Conservation (phyloP, 108 stramenopile genomes). For the Thalassiosira profunda region DNA sequence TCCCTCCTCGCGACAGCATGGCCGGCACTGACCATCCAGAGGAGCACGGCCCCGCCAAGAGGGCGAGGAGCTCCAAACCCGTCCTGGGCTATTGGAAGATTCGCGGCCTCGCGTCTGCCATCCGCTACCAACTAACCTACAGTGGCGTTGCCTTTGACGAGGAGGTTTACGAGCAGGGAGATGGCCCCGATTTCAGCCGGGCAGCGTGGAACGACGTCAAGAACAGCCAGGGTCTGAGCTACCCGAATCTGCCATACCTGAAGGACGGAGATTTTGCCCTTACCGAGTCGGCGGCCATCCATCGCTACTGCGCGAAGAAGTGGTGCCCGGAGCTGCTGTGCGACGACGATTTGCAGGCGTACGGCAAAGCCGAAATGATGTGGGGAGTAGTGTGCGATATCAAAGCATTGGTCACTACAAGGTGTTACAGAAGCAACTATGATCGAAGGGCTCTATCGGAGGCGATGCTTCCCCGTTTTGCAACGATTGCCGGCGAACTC, state of each 20-base stretch:
- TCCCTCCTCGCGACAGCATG: too few species aligned
- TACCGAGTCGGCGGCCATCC: conserved; percentile 12
- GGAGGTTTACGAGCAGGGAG: conserved; percentile 19
- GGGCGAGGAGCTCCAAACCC: too few species aligned
- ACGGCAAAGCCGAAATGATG: conserved; percentile 17
- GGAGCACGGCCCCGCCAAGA: too few species aligned
- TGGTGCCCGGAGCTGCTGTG: conserved; percentile 24
- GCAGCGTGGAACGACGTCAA: conserved; percentile 18
- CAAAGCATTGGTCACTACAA: conserved; percentile 3
- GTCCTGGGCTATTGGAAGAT: conserved; percentile 24
- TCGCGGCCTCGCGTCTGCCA: conserved; percentile 5
- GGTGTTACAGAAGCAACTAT: conserved; percentile 10
- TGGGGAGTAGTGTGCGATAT: conserved; percentile 9
- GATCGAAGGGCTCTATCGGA: neutral
- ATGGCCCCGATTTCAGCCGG: conserved; percentile 8
- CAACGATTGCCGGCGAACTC: neutral
- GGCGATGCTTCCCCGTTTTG: neutral
- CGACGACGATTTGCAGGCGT: conserved; percentile 6
- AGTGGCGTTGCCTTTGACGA: conserved; percentile 1
- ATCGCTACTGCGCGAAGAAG: conserved; percentile 21
- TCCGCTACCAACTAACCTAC: conserved; percentile 16
- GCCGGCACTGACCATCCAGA: too few species aligned
- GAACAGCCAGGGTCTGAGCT: conserved; percentile 1
- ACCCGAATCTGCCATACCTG: conserved; percentile 14
- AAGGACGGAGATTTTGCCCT: conserved; percentile 14